Conservation (phyloP, 2,329 filamentous ascomycete species). For the Penicillium sp. region DNA sequence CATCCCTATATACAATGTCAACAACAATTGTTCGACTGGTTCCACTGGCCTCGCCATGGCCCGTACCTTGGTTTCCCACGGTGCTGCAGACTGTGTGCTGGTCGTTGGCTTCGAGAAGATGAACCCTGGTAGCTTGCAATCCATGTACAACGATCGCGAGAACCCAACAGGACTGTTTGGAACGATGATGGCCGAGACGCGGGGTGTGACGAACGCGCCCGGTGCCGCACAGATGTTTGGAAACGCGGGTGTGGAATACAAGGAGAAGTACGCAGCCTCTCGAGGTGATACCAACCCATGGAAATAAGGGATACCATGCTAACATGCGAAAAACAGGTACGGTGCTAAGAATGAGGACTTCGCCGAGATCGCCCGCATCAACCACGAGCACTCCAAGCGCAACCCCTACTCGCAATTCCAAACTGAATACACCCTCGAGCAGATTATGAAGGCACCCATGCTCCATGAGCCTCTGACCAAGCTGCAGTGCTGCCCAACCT, state of each 20-base stretch:
- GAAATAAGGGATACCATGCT: not conserved
- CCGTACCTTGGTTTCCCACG: constrained; percentile 72
- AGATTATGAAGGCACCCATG: constrained; percentile 72
- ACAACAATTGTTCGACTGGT: constrained; percentile 98
- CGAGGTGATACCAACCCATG: not conserved
- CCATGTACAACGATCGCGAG: constrained; percentile 78
- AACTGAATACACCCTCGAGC: constrained; percentile 82
- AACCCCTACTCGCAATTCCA: constrained; percentile 99
- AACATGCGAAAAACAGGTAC: constrained; percentile 53
- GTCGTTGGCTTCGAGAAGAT: constrained; percentile 98
- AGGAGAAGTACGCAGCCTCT: constrained; percentile 67
- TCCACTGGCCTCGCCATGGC: constrained; percentile 85
- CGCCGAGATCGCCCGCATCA: constrained; percentile 88
- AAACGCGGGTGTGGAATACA: constrained; percentile 90
- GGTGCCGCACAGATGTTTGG: constrained; percentile 92
- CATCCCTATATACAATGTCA: constrained; percentile 96
- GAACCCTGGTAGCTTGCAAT: constrained; percentile 83
- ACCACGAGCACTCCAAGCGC: constrained; percentile 84
- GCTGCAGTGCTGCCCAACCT: constrained; percentile 97
- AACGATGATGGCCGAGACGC: constrained; percentile 78
- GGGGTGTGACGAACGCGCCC: constrained; percentile 77
- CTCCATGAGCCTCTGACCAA: constrained; percentile 89
- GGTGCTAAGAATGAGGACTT: constrained; percentile 84
- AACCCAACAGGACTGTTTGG: constrained; percentile 72
- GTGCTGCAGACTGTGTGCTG: constrained; percentile 80